Base-by-base conservation (phyloP, 2,329 filamentous ascomycete genomes). In the Microsporum ferrugineum region DNA sequence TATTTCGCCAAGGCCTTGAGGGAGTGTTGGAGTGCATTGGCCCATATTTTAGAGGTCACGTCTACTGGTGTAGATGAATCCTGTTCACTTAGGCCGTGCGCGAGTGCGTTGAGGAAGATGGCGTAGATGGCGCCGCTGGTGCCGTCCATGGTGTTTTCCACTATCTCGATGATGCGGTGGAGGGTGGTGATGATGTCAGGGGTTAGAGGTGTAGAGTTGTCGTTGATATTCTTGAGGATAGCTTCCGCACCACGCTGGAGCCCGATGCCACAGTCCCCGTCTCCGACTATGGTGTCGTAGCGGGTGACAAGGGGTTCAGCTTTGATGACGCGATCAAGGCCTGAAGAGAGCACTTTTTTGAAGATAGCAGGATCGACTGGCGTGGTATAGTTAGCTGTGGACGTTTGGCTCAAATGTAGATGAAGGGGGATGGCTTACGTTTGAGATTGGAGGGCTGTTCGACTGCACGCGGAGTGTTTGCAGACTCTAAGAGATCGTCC, bases 31-130 rank as follows among this genome's bases (percentile, higher is more conserved):
- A 96, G 78, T 0, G 91, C 91, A 36, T 80, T 77, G 2, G 85
- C 80, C 85, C 85, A 88, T 34, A 80, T 75, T 47, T 79, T 71
- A 1, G 76, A 69, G 0, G 77, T 80, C 38, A 81, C 77, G 33
- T 77, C 72, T 10, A 76, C 71, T 1, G 74, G 75, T 14, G 76
- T 74, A 29, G 68, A 68, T 0, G 76, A 72, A 62, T 80, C 77
- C 66, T 84, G 81, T n/a, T 77, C 74, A 57, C 81, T 78, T 17
- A 86, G 72, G n/a, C 82, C 85, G 65, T 87, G 83, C 27, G 89
- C 84, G 4, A 96, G 84, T 0, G 90, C 85, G 71, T 95, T 95
- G 63, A 96, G 80, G 79, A 95, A 96, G 72, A 96, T 96, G 69
- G 89, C 88, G 71, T 88, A 89, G 60, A 89, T 80, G 29, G 87